A percentile compares a stretch with the other conserved stretches of the same genome.
These are phyloP conservation scores for Eremothecium cymbalariae DNA, from an alignment of 1,139 yeast species.

Conservation along the genomic window DNA sequence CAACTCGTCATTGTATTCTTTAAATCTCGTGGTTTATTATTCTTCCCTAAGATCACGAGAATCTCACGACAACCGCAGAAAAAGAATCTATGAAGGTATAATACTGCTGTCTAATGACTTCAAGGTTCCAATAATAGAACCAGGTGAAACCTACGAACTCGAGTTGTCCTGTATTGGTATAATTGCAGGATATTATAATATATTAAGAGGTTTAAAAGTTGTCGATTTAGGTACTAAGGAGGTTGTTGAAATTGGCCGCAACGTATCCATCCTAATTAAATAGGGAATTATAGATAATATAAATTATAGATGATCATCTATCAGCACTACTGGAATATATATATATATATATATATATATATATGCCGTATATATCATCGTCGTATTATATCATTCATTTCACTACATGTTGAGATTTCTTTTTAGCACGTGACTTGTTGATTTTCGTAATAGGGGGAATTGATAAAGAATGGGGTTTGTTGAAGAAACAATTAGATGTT, in stretches of 20 bases:
- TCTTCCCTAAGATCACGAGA: conserved; percentile 15
- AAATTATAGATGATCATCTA: too few relatives aligned
- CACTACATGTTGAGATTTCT: too few relatives aligned
- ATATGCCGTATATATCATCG: too few relatives aligned
- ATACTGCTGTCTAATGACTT: conserved; percentile 30
- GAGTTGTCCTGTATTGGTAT: conserved; percentile 27
- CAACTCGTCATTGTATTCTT: conserved; percentile 20
- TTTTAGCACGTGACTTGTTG: too few relatives aligned
- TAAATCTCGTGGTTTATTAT: conserved; percentile 24
- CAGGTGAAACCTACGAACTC: conserved; percentile 25
- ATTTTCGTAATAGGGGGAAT: too few relatives aligned
- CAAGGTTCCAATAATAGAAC: conserved; percentile 26
- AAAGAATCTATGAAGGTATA: conserved; percentile 25
- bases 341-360: too few relatives aligned
- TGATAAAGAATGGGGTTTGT: too few relatives aligned
- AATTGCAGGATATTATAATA: conserved; percentile 27
- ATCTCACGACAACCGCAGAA: conserved; percentile 13
- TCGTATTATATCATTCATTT: too few relatives aligned
- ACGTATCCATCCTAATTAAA: conserved; percentile 23
- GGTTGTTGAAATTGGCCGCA: conserved; percentile 25
- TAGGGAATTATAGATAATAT: too few relatives aligned
- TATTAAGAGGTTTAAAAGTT: conserved; percentile 27
- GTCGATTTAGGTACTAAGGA: conserved; percentile 28
- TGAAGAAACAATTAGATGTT: too few relatives aligned
- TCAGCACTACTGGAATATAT: too few relatives aligned